Evolutionary conservation across 176 grass and related monocot species (phyloP), one percentile per base, ranked within the genome.

Genomic region (Hsuehochloa calcarea): DNA sequence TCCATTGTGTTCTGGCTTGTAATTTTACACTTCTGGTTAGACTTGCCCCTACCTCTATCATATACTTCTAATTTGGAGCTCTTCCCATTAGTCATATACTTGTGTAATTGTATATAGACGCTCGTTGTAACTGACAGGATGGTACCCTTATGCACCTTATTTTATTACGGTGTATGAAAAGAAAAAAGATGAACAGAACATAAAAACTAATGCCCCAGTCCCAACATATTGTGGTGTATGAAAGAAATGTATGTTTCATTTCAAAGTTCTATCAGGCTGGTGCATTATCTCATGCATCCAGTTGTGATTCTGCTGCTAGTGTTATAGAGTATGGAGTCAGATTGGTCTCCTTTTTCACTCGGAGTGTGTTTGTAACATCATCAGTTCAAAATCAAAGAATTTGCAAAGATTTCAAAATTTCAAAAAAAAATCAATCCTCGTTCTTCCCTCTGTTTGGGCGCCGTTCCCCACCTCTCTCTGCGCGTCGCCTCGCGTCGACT

Each of bases 1-100:
- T 80, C n/a, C 44, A 37, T 56, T 46, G 35, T 54, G 34, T 41
- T 85, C 62, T 85, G 10, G 12, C 54, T 68, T 65, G 64, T 37
- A 56, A 56, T 74, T 81, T 35, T 20, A 40, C 78, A 51, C 69
- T 76, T 80, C 31, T 49, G 45, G 67, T 65, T 89, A 52, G 20
- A 67, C 12, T 68, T 60, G 17, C 17, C 8, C 38, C 46, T 61
- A 19, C 13, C 31, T 80, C 27, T 65, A 26, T 27, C 39, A 58
- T 22, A 46, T 52, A 66, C 41, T 20, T n/a, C n/a, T n/a, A 10
- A 41, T 10, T 12, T 34, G 22, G 26, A 26, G 68, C 15, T 69
- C n/a, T 77, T 69, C 17, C 35, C 17, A 10, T 67, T 43, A 84
- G 66, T 79, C 58, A 56, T 65, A 38, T 73, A 72, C 19, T 52